Conservation (phyloP, 129 eudicot species). For the Sambucus nigra region DNA sequence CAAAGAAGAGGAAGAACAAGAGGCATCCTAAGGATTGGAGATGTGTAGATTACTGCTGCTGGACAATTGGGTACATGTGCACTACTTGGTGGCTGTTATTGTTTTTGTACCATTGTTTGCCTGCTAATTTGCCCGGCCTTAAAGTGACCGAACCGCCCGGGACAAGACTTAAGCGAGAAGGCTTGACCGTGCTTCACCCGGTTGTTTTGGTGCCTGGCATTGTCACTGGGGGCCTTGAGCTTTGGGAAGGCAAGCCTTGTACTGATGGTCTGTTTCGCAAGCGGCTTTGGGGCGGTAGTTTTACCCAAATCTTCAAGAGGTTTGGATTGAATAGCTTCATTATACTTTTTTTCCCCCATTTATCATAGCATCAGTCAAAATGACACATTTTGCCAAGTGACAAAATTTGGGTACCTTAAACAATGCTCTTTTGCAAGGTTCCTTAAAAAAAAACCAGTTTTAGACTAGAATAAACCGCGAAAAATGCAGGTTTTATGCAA, state of each 20-base stretch:
- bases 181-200: slow-evolving; percentile 65
- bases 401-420: no score
- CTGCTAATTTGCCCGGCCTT: slow-evolving; percentile 44
- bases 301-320: slow-evolving; percentile 68
- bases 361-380: no score
- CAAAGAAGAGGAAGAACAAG: slow-evolving; percentile 16
- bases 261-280: slow-evolving; percentile 64
- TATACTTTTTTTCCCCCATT: neutral
- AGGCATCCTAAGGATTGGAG: slow-evolving; percentile 35
- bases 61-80: slow-evolving; percentile 68
- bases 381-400: no score
- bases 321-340: slow-evolving; percentile 11
- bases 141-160: slow-evolving; percentile 67
- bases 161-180: slow-evolving; percentile 58
- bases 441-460: no score
- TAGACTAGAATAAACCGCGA: no score
- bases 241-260: slow-evolving; percentile 95
- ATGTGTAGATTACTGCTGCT: slow-evolving; percentile 60
- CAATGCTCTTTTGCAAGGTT: no score
- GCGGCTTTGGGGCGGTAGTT: slow-evolving; percentile 95
- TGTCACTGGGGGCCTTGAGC: slow-evolving; percentile 93
- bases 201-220: slow-evolving; percentile 90
- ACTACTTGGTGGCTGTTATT: slow-evolving; percentile 69
- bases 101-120: slow-evolving; percentile 53
- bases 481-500: no score